Percentiles rank a stretch among this genome's conserved stretches.
phyloP scores from a whole-genome alignment of 225 moss, liverwort and hornwort species.

The Thuidium tamariscinum region DNA sequence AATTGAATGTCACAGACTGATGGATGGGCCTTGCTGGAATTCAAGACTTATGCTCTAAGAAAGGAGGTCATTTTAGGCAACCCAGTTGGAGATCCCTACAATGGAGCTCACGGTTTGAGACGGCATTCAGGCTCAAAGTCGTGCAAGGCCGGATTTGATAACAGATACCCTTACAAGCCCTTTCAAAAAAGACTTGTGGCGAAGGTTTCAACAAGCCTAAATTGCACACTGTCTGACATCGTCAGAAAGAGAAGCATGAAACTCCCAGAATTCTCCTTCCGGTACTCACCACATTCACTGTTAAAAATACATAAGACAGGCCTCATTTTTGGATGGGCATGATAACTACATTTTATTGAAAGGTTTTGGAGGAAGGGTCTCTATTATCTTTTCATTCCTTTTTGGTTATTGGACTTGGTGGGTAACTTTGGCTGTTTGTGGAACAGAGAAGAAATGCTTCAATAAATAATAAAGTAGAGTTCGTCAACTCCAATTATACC shows the following conservation, averaged over 20 bases:
- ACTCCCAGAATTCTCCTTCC: too few species aligned
- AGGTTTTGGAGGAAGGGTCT: not conserved
- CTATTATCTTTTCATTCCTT: not conserved
- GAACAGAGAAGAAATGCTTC: not conserved
- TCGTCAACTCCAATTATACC: too few species aligned
- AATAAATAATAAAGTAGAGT: too few species aligned
- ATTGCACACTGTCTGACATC: not conserved
- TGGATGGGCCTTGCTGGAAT: not conserved
- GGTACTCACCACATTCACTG: too few species aligned
- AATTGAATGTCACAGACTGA: not conserved
- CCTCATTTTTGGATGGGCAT: too few species aligned
- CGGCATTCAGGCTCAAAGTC: not conserved
- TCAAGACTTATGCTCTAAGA: not conserved
- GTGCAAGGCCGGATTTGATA: not conserved
- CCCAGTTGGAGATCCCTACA: not conserved
- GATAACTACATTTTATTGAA: not conserved
- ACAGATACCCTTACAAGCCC: too few species aligned
- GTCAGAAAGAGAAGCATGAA: not conserved
- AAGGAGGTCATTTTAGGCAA: too few species aligned
- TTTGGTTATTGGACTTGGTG: not conserved
- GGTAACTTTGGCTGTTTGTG: not conserved
- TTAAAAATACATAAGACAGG: too few species aligned
- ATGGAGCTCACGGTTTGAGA: not conserved
- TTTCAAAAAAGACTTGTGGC: not conserved
- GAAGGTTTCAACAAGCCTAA: not conserved